phyloP scores from a whole-genome alignment of 2,329 filamentous ascomycete species.

The Botryotinia narcissicola region DNA sequence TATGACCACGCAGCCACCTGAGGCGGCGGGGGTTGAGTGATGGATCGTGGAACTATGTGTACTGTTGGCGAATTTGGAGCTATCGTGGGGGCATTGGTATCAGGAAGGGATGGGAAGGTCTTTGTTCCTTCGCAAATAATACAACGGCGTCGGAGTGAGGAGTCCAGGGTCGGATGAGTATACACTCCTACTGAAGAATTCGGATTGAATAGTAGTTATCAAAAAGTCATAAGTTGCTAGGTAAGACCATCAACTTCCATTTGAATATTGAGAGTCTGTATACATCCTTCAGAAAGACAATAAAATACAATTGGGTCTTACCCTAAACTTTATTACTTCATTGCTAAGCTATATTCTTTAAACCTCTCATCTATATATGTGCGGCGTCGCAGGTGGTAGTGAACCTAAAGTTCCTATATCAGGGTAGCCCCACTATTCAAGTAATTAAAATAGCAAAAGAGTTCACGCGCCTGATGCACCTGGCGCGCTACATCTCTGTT shows the following conservation, averaged over 20 bases:
- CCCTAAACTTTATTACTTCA: background rate
- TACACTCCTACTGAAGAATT: background rate
- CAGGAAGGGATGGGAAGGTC: background rate
- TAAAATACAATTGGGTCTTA: background rate
- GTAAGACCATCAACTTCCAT: background rate
- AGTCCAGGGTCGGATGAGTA: background rate
- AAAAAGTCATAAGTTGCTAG: background rate
- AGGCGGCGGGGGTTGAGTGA: slow-evolving; percentile 16
- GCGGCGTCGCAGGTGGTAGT: background rate
- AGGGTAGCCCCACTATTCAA: background rate
- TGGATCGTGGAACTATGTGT: background rate
- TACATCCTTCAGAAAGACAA: background rate
- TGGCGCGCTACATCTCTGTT: background rate
- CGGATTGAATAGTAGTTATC: background rate
- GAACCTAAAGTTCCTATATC: background rate
- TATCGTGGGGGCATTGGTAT: slow-evolving; percentile 6
- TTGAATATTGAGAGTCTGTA: background rate
- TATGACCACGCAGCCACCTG: slow-evolving; percentile 17
- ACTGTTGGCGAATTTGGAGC: slow-evolving; percentile 2
- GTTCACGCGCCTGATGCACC: background rate
- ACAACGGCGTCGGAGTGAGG: slow-evolving; percentile 14
- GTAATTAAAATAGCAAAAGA: background rate
- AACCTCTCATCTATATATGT: background rate
- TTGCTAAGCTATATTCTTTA: background rate
- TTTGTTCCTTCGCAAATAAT: slow-evolving; percentile 1